A percentile compares a stretch with the other conserved stretches of the same genome.
phyloP scores from a whole-genome alignment of 2,329 filamentous ascomycete species.

The Colletotrichum incanum region DNA sequence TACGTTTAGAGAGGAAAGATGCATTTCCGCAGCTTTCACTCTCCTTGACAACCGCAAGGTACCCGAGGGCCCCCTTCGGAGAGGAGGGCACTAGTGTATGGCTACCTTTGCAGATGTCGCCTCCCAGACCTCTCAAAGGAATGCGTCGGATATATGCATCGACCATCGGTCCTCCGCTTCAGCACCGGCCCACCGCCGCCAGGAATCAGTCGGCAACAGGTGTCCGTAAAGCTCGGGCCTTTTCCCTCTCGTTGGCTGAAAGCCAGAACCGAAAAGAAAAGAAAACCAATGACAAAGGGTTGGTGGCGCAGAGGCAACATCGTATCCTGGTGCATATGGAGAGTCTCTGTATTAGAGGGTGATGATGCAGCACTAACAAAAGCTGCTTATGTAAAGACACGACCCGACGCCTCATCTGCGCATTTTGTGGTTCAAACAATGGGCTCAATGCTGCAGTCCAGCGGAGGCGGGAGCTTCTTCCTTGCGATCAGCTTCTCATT shows the following conservation, averaged over 20 bases:
- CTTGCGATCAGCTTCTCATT: slow-evolving; percentile 35
- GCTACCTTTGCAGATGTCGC: too few species aligned
- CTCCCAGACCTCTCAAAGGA: background rate
- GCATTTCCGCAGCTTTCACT: slow-evolving; percentile 6
- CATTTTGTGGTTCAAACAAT: background rate
- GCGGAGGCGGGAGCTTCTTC: background rate
- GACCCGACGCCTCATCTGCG: background rate
- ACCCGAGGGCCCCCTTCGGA: background rate
- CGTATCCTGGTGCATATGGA: background rate
- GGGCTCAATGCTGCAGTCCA: background rate
- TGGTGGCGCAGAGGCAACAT: slow-evolving; percentile 4
- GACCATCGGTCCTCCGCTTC: slow-evolving; percentile 13
- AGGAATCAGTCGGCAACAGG: background rate
- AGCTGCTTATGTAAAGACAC: slow-evolving; percentile 5
- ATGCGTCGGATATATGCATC: slow-evolving; percentile 28
- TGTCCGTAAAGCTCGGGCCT: background rate
- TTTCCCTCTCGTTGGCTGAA: background rate
- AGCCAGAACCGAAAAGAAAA: background rate
- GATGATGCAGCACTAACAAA: slow-evolving; percentile 30
- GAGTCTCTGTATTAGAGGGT: slow-evolving; percentile 1
- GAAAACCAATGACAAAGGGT: background rate
- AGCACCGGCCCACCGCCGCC: background rate
- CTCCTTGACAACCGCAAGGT: background rate
- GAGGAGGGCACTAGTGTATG: background rate
- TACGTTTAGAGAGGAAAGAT: background rate